Conservation (phyloP, 108 stramenopile genomes). For the Nannochloropsis salina region DNA sequence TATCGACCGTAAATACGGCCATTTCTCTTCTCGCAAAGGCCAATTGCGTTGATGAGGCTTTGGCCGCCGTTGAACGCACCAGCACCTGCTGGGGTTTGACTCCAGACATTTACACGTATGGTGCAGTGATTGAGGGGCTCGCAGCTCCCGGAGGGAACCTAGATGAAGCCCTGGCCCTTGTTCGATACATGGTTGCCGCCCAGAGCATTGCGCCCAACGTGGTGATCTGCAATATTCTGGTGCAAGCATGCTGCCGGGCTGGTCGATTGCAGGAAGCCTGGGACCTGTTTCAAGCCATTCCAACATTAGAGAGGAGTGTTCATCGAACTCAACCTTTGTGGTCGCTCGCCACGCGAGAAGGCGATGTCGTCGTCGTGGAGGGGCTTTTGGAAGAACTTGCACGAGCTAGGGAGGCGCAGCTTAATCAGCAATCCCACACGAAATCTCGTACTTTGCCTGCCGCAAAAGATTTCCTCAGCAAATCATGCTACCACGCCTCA, state of each 20-base stretch:
- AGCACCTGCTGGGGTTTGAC: neutral
- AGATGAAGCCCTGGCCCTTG: neutral
- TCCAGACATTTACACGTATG: neutral
- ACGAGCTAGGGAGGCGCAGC: neutral
- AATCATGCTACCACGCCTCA: neutral
- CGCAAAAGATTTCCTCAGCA: neutral
- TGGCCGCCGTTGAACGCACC: neutral
- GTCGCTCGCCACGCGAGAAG: neutral
- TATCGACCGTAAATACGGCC: neutral
- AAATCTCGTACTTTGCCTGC: neutral
- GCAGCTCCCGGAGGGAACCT: neutral
- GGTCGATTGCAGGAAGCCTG: neutral
- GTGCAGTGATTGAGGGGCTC: constrained; percentile 16
- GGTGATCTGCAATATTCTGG: neutral
- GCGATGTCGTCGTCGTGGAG: neutral
- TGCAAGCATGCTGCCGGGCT: neutral
- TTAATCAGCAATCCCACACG: neutral
- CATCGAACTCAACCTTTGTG: neutral
- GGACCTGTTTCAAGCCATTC: constrained; percentile 13
- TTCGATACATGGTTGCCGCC: neutral
- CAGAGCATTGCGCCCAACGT: neutral
- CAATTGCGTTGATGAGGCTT: neutral
- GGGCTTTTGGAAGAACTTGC: neutral
- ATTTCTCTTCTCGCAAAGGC: neutral
- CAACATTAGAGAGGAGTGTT: neutral